Percentiles rank a stretch among this genome's conserved stretches.
Evolutionary conservation across 352 stramenopile species (phyloP).

Genomic region (Pythium dissimile): DNA sequence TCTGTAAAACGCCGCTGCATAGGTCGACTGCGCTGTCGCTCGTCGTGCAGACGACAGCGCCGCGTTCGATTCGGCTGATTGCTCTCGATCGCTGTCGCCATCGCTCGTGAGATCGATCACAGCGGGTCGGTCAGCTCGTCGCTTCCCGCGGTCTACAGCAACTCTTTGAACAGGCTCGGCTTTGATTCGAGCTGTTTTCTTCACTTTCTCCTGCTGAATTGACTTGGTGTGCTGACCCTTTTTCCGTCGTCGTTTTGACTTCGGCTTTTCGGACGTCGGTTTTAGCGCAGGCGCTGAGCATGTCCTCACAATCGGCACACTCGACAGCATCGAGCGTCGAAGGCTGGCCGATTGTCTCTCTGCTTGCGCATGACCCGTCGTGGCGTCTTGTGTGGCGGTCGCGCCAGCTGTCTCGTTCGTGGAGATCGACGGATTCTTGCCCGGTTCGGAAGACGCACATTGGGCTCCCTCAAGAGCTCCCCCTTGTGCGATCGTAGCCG

Average conservation of each 20-base stretch:
- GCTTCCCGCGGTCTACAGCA: neutral
- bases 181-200: too few species aligned
- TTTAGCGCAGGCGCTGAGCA: too few species aligned
- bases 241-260: too few species aligned
- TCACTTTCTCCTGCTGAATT: too few species aligned
- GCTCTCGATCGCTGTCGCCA: neutral
- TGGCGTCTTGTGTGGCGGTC: neutral
- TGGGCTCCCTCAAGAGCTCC: neutral
- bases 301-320: too few species aligned
- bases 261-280: too few species aligned
- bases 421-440: neutral
- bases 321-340: too few species aligned
- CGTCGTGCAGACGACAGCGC: too few species aligned
- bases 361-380: too few species aligned
- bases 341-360: too few species aligned
- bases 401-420: neutral
- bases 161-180: neutral
- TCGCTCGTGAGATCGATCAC: slow-evolving; percentile 19
- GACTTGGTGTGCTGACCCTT: too few species aligned
- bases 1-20: neutral
- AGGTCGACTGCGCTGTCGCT: neutral
- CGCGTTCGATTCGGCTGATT: too few species aligned
- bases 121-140: neutral
- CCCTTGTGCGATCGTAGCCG: slow-evolving; percentile 1
- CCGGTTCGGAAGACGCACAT: neutral